Percentiles rank a stretch among this genome's conserved stretches.
Conservation (phyloP, 306 rosid genomes). For the Phaseolus lunatus region DNA sequence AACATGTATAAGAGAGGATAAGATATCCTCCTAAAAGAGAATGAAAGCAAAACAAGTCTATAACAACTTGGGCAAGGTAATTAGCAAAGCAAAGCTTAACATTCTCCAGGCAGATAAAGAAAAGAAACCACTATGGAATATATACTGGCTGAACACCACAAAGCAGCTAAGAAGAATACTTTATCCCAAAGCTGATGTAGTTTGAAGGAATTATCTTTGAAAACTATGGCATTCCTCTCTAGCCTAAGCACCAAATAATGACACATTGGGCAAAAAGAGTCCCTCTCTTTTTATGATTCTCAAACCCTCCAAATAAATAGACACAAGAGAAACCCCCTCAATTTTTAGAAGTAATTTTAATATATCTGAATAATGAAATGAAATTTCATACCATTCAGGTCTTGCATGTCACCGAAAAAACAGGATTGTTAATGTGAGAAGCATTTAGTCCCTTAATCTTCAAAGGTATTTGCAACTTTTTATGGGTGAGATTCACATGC, state of each 20-base stretch:
- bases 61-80: neutral
- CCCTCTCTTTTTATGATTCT: neutral
- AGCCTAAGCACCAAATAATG: neutral
- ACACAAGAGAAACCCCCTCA: neutral
- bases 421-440: neutral
- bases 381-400: neutral
- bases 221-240: neutral
- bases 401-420: neutral
- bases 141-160: neutral
- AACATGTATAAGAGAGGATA: neutral
- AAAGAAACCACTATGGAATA: neutral
- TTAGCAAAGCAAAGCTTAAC: slow-evolving; percentile 9
- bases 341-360: neutral
- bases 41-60: slow-evolving; percentile 3
- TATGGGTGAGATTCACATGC: neutral
- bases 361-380: neutral
- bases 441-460: neutral
- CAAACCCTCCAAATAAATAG: slow-evolving; percentile 8
- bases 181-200: neutral
- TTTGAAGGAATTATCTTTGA: slow-evolving; percentile 2
- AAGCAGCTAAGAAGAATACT: neutral
- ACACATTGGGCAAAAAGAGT: slow-evolving; percentile 6
- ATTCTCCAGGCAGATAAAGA: neutral
- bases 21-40: neutral
- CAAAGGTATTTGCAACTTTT: neutral